Evolutionary conservation across 495 filamentous ascomycete genomes (phyloP).

Genomic region (Xeromyces bisporus): DNA sequence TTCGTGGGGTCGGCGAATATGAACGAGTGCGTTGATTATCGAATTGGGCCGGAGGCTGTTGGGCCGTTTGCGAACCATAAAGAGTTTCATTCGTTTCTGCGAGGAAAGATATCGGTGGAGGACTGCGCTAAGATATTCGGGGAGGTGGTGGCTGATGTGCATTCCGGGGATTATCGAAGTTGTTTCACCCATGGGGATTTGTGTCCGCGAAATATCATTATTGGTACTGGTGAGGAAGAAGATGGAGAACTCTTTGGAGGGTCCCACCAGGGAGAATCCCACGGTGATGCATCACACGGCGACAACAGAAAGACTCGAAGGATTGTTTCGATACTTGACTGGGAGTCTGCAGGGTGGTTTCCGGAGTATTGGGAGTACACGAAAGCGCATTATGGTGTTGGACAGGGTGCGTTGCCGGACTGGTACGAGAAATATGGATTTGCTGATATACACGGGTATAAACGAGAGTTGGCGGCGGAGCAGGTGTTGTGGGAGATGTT

Average conservation of each 20-base stretch:
- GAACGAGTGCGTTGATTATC: conserved; percentile 2
- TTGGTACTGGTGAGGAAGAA: conserved; percentile 10
- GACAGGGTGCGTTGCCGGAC: conserved; percentile 3
- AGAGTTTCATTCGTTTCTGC: conserved; percentile 7
- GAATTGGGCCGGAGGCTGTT: conserved; percentile 2
- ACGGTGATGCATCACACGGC: no score
- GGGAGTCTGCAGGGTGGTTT: conserved; percentile 33
- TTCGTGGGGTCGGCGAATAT: conserved; percentile 5
- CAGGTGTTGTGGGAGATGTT: conserved; percentile 2
- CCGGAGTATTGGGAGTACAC: conserved; percentile 34
- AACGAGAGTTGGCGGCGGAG: conserved; percentile 3
- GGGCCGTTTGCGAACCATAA: conserved; percentile 4
- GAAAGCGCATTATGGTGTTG: conserved; percentile 15
- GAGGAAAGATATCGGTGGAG: conserved; percentile 3
- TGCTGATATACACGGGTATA: conserved; percentile 4
- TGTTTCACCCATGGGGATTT: conserved; percentile 16
- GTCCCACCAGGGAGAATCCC: no score
- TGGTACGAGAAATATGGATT: conserved; percentile 4
- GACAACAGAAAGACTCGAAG: no score
- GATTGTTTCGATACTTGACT: conserved; percentile 29
- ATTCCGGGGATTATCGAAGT: conserved; percentile 4
- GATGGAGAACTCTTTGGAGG: no score
- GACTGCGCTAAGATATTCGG: conserved; percentile 2
- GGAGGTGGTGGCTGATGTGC: conserved; percentile 2
- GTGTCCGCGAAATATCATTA: conserved; percentile 18